Evolutionary conservation across 78 protist species (phyloP), one percentile per base, ranked within the genome.

Genomic region (Dictyostelium discoideum): DNA sequence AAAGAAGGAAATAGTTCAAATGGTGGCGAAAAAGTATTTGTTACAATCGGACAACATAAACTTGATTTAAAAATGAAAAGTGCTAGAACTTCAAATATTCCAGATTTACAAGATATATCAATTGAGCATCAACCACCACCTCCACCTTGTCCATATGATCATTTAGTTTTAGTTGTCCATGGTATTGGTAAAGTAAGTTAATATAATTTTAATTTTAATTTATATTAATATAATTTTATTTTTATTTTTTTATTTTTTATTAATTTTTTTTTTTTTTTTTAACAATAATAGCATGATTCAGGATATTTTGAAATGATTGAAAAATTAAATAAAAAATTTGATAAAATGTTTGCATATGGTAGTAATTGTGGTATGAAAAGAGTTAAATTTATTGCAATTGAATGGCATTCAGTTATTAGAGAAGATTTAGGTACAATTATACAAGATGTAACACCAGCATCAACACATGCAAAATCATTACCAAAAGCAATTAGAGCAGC

Each of bases 341-440:
- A 24, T 24, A 69, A 29, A 26, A 69, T 69, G 37, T 26, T 79
- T 80, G 50, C 72, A 37, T 60, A 16, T n/a, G 86, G 67, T 3
- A 14, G 79, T 24, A 48, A 39, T 22, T 77, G 67, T 3, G 24
- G 79, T 16, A 48, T 24, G 40, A 54, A 77, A 29, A 87, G 82
- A n/a, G n/a, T 48, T 16, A 77, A 80, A 50, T 87, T 87, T 44
- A 74, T 79, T n/a, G 93, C 86, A 3, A 76, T 87, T 18, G 93
- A 87, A 65, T 87, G 93, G 93, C 93, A 87, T 39, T 60, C 79
- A 20, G 81, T 85, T 54, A 20, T 87, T 18, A 85, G 82, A 18
- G 26, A 37, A 3, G 44, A 79, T 32, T 63, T 85, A 10, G 93
- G 82, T 44, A 22, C 69, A 16, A 63, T 72, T 83, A 87, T 87